Base-by-base conservation (phyloP, 1,284 basidiomycete species). In the Rhodofomes roseus region DNA sequence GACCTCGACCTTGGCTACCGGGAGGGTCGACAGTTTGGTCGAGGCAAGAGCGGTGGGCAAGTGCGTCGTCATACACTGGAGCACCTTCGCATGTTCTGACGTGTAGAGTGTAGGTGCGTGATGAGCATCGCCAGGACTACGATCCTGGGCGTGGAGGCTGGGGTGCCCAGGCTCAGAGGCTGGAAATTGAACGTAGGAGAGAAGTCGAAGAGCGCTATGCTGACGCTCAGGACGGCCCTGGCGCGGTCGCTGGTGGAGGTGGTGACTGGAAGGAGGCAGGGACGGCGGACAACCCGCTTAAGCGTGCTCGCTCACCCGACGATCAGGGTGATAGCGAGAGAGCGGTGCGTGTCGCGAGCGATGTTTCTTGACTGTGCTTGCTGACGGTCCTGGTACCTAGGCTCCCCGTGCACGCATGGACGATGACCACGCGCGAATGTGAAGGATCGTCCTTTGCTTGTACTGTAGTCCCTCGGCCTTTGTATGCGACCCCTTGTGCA, bases 1-100 rank as follows among this genome's bases (percentile, higher is more conserved):
- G 97, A 99, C 77, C 79, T 99, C 65, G 97, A 99, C 77, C 83
- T 96, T n/a, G 97, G 97, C 1, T 99, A 98, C 77, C 89, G 89
- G 68, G 97, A 99, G 71, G 97, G 97, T 7, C 80, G 97, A 56
- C 97, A 99, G 76, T 99, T 98, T 68, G 97, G 97, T 22, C 82
- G 97, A 63, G 97, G 97, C 23, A 95, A 95, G 74, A 96, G 93
- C 64, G 97, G 97, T 44, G 97, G 97, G 0, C 97, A 99, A 79
- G 90, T 92, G 65, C 37, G 69, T 63, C n/a, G 20, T 18, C 4
- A 8, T 2, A 14, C 6, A 3, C 27, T 4, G 2, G 6, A 22
- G n/a, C n/a, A 22, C 5, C 3, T 4, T n/a, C 4, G 18, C 27
- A 41, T 23, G 41, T 8, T 23, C 14, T 40, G 25, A 44, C 14